Conservation (phyloP, 2,329 filamentous ascomycete genomes). For the Biscogniauxia marginata region DNA sequence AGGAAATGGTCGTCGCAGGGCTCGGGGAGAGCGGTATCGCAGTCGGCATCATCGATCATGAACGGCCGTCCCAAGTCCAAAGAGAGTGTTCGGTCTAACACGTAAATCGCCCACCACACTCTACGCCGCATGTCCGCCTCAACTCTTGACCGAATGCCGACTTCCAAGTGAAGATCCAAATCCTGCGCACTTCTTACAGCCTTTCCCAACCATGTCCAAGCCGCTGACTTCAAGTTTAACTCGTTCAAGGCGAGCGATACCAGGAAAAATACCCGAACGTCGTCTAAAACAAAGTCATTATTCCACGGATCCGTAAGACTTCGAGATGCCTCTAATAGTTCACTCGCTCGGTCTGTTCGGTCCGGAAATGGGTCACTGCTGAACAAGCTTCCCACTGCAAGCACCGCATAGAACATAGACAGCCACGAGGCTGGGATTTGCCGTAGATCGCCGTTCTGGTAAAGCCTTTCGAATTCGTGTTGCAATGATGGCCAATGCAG, state of each 20-base stretch:
- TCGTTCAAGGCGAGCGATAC: conserved; percentile 80
- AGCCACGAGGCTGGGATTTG: conserved; percentile 68
- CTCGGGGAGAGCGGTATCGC: conserved; percentile 77
- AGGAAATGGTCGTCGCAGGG: conserved; percentile 79
- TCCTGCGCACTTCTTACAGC: conserved; percentile 81
- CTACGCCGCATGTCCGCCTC: conserved; percentile 84
- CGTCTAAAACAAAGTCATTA: conserved; percentile 72
- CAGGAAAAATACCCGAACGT: conserved; percentile 70
- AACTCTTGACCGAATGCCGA: conserved; percentile 68
- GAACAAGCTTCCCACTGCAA: conserved; percentile 81
- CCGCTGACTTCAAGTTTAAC: conserved; percentile 80
- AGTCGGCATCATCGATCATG: conserved; percentile 83
- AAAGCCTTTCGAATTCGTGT: conserved; percentile 72
- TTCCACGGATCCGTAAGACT: conserved; percentile 77
- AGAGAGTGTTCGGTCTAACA: conserved; percentile 78
- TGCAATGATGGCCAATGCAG: conserved; percentile 86
- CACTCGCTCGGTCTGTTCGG: conserved; percentile 52
- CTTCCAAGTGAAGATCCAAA: conserved; percentile 75
- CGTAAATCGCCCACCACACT: conserved; percentile 93
- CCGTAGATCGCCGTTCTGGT: conserved; percentile 61
- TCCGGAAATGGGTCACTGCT: conserved; percentile 55
- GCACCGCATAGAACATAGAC: conserved; percentile 76
- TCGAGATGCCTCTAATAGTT: conserved; percentile 70
- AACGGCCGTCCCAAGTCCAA: conserved; percentile 79
- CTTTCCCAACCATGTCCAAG: conserved; percentile 81